A percentile compares a stretch with the other conserved stretches of the same genome.
Evolutionary conservation across 306 rosid species (phyloP).

Genomic region (Cicer bijugum): DNA sequence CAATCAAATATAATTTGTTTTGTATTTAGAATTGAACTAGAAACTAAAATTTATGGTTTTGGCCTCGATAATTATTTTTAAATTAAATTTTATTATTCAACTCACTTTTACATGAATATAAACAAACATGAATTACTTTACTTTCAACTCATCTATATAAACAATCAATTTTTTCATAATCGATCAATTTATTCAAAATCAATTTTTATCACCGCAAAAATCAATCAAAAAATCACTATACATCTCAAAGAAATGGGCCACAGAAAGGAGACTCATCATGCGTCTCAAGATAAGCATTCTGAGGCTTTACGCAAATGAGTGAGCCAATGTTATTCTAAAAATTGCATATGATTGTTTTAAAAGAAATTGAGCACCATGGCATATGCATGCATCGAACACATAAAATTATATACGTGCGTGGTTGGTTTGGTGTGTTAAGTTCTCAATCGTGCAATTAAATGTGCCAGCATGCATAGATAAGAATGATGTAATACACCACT

Average conservation of each 20-base stretch:
- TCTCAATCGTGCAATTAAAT: slow-evolving; percentile 13
- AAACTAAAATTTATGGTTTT: no score
- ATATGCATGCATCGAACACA: slow-evolving; percentile 35
- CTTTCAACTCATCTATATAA: no score
- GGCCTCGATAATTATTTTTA: no score
- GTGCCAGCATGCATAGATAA: slow-evolving; percentile 41
- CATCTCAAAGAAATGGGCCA: slow-evolving; percentile 43
- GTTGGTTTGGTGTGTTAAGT: slow-evolving; percentile 37
- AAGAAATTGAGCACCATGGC: slow-evolving; percentile 1
- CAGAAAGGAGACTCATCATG: slow-evolving; percentile 18
- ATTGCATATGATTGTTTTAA: slow-evolving; percentile 42
- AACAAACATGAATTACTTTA: no score
- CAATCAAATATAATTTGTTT: no score
- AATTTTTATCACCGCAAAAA: no score
- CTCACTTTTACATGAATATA: no score
- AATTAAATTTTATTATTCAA: no score
- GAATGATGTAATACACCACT: slow-evolving; percentile 56
- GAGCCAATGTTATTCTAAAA: slow-evolving; percentile 40
- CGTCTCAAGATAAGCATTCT: slow-evolving; percentile 51
- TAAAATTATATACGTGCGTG: not conserved
- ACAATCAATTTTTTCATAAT: no score
- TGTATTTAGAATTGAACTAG: no score
- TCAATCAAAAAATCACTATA: slow-evolving; percentile 30
- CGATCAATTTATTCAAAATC: no score
- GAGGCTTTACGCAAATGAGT: slow-evolving; percentile 50